phyloP scores from a whole-genome alignment of 2,329 filamentous ascomycete genomes.

The Tolypocladium capitatum region DNA sequence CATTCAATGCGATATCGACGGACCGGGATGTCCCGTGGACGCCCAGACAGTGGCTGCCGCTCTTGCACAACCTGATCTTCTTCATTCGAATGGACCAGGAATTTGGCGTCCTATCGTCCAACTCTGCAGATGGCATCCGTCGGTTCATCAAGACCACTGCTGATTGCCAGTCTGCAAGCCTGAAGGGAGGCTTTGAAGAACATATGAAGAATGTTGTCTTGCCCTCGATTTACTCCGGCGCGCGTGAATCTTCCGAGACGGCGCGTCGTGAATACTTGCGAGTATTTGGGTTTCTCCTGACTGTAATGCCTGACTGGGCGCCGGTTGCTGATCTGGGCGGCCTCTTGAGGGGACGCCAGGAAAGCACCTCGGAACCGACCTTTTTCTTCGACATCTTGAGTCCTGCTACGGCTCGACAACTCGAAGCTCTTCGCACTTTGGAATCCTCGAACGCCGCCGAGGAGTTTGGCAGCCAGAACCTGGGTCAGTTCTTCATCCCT shows the following conservation, averaged over 20 bases:
- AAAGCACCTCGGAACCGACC: slow-evolving; percentile 51
- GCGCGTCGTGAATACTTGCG: slow-evolving; percentile 72
- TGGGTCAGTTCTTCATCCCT: slow-evolving; percentile 79
- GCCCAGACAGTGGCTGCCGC: slow-evolving; percentile 67
- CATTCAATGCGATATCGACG: slow-evolving; percentile 61
- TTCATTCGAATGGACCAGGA: slow-evolving; percentile 80
- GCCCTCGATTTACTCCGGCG: slow-evolving; percentile 62
- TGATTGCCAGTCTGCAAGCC: slow-evolving; percentile 19
- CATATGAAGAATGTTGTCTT: slow-evolving; percentile 55
- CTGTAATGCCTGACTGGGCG: slow-evolving; percentile 54
- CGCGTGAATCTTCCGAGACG: slow-evolving; percentile 67
- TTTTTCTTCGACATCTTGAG: slow-evolving; percentile 92
- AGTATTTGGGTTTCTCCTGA: slow-evolving; percentile 67
- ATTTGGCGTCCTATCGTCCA: slow-evolving; percentile 65
- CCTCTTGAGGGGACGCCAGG: slow-evolving; percentile 48
- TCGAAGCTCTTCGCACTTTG: slow-evolving; percentile 70
- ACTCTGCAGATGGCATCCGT: slow-evolving; percentile 69
- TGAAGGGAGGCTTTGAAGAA: slow-evolving; percentile 32
- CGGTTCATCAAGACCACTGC: slow-evolving; percentile 58
- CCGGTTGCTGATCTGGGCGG: slow-evolving; percentile 61
- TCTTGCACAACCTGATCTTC: slow-evolving; percentile 82
- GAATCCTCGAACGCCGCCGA: slow-evolving; percentile 51
- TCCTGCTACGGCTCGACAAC: slow-evolving; percentile 73
- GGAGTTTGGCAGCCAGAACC: slow-evolving; percentile 60
- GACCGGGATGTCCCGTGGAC: slow-evolving; percentile 46